These are phyloP conservation scores for Trametes versicolor DNA, from an alignment of 1,284 basidiomycete genomes.

Conservation along the genomic window DNA sequence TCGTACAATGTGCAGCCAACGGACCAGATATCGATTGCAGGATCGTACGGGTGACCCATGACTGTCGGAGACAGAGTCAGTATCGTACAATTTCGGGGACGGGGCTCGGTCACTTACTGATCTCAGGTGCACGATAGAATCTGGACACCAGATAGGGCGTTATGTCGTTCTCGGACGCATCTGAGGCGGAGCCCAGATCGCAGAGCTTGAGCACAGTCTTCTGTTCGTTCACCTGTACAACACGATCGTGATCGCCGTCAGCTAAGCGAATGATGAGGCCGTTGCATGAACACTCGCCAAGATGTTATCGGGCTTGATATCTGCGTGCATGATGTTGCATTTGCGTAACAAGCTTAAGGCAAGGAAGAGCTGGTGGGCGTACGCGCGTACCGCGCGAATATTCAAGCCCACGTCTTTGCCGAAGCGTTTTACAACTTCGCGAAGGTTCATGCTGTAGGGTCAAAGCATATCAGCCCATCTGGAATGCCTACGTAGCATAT, in stretches of 20 bases:
- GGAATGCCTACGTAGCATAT: neutral
- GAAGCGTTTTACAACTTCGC: constrained; percentile 98
- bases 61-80: constrained; percentile 59
- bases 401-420: constrained; percentile 98
- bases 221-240: constrained; percentile 88
- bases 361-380: constrained; percentile 96
- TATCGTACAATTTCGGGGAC: neutral
- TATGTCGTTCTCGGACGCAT: constrained; percentile 94
- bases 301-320: constrained; percentile 98
- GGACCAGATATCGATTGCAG: constrained; percentile 96
- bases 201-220: constrained; percentile 96
- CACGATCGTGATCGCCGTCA: constrained; percentile 10
- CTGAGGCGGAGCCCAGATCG: constrained; percentile 95
- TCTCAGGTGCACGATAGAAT: constrained; percentile 99
- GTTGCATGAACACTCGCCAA: constrained; percentile 62
- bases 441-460: constrained; percentile 88
- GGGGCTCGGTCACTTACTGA: constrained; percentile 73
- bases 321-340: constrained; percentile 95
- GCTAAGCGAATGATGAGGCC: constrained; percentile 6
- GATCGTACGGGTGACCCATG: constrained; percentile 94
- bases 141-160: constrained; percentile 98
- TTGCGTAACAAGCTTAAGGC: constrained; percentile 88
- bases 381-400: constrained; percentile 96
- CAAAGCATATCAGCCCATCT: constrained; percentile 17
- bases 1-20: constrained; percentile 98